Evolutionary conservation across 2,329 filamentous ascomycete species (phyloP).

Genomic region (Metarhizium sp.): DNA sequence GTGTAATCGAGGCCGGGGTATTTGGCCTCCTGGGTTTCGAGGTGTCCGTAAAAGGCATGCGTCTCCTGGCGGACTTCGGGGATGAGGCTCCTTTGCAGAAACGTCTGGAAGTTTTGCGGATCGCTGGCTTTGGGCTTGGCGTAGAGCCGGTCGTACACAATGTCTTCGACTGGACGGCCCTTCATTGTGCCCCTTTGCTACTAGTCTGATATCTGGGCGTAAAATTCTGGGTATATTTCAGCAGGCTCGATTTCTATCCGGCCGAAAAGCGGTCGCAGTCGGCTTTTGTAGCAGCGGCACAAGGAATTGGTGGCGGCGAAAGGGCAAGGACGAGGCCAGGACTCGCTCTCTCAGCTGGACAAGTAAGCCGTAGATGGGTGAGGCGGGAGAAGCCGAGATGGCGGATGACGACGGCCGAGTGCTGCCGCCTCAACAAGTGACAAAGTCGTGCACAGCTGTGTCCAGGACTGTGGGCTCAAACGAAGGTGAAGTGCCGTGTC

Average conservation of each 20-base stretch:
- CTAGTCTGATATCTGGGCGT: not conserved
- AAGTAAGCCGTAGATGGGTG: no score
- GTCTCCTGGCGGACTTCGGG: constrained; percentile 73
- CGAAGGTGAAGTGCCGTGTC: not conserved
- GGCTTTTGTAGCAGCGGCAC: not conserved
- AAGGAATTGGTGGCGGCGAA: no score
- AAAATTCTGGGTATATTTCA: not conserved
- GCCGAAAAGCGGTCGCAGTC: not conserved
- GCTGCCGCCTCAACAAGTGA: not conserved
- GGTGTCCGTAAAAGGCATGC: constrained; percentile 67
- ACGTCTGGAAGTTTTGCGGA: constrained; percentile 59
- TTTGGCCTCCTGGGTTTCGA: constrained; percentile 71
- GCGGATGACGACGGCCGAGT: not conserved
- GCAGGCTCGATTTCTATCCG: not conserved
- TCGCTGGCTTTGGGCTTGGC: constrained; percentile 58
- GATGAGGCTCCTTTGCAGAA: constrained; percentile 63
- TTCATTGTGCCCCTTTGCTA: constrained; percentile 48
- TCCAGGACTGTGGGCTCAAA: not conserved
- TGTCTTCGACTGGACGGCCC: constrained; percentile 57
- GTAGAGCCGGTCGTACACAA: constrained; percentile 68
- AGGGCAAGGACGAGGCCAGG: no score
- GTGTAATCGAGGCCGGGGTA: constrained; percentile 77
- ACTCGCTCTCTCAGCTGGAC: no score
- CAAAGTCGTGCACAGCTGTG: not conserved
- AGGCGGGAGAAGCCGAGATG: not conserved